These are phyloP conservation scores for Penicillium odoratum DNA, from an alignment of 495 filamentous ascomycete species.

Conservation along the genomic window DNA sequence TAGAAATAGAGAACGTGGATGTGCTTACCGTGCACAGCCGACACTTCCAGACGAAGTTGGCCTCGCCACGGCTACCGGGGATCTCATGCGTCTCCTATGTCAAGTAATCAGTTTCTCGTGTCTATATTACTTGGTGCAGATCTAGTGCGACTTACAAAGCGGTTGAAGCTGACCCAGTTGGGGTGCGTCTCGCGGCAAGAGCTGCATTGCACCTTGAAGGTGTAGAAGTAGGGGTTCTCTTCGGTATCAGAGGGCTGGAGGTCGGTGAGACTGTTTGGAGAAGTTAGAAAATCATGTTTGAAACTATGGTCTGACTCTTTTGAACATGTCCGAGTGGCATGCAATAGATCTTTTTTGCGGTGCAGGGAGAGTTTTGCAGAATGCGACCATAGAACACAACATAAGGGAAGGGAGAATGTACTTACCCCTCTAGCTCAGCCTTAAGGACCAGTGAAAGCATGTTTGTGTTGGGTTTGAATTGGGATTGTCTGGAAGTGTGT, in stretches of 20 bases:
- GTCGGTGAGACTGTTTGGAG: constrained; percentile 72
- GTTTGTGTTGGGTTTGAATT: constrained; percentile 19
- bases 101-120: background rate
- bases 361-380: constrained; percentile 4
- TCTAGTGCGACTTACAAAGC: constrained; percentile 67
- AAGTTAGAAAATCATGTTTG: constrained; percentile 8
- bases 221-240: constrained; percentile 86
- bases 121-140: too few relatives aligned
- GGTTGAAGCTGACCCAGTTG: constrained; percentile 82
- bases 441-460: constrained; percentile 81
- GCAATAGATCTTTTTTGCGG: constrained; percentile 4
- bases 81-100: constrained; percentile 79
- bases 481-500: constrained; percentile 12
- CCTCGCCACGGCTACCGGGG: constrained; percentile 88
- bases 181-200: constrained; percentile 90
- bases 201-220: constrained; percentile 94
- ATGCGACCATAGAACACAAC: background rate
- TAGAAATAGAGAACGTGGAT: background rate
- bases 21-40: constrained; percentile 78
- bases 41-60: constrained; percentile 98
- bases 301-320: background rate
- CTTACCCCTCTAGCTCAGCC: constrained; percentile 76
- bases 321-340: constrained; percentile 5
- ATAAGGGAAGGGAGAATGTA: background rate
- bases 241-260: constrained; percentile 80